Evolutionary conservation across 2,329 filamentous ascomycete genomes (phyloP).

Genomic region (Ascomycota sp.): DNA sequence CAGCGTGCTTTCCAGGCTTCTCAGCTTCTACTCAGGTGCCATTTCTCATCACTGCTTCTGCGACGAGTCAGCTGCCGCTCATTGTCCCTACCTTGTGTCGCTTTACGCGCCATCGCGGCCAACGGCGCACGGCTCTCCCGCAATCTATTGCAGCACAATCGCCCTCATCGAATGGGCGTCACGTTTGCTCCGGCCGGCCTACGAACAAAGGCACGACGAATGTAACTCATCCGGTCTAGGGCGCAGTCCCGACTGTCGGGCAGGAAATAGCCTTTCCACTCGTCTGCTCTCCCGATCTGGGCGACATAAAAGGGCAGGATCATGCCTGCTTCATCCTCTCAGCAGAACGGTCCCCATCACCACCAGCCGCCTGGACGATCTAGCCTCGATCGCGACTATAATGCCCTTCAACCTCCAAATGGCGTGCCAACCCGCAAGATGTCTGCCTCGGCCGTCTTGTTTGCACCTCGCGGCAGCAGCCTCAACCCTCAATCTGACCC

Average conservation of each 20-base stretch:
- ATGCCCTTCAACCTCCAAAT: conserved; percentile 26
- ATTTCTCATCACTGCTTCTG: too few species aligned
- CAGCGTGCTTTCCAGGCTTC: too few species aligned
- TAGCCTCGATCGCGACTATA: conserved; percentile 33
- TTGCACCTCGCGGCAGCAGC: conserved; percentile 43
- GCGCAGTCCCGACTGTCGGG: conserved; percentile 18
- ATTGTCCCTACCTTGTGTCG: too few species aligned
- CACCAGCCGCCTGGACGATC: conserved; percentile 12
- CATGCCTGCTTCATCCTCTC: conserved; percentile 15
- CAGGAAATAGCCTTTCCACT: conserved; percentile 12
- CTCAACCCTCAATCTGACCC: conserved; percentile 47
- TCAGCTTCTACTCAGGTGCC: too few species aligned
- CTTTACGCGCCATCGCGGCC: too few species aligned
- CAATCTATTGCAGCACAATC: too few species aligned
- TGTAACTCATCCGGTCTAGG: conserved; percentile 14
- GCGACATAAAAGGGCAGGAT: conserved; percentile 12
- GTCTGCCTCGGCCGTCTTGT: conserved; percentile 33
- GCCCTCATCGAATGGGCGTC: too few species aligned
- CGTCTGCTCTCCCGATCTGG: conserved; percentile 11
- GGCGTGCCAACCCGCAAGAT: conserved; percentile 21
- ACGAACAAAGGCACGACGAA: conserved; percentile 8
- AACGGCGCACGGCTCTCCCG: too few species aligned
- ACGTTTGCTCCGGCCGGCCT: too few species aligned
- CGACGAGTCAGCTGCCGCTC: too few species aligned
- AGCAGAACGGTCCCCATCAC: conserved; percentile 14